These are phyloP conservation scores for Carex myosuroides DNA, from an alignment of 176 grass and related monocot genomes.

Conservation along the genomic window DNA sequence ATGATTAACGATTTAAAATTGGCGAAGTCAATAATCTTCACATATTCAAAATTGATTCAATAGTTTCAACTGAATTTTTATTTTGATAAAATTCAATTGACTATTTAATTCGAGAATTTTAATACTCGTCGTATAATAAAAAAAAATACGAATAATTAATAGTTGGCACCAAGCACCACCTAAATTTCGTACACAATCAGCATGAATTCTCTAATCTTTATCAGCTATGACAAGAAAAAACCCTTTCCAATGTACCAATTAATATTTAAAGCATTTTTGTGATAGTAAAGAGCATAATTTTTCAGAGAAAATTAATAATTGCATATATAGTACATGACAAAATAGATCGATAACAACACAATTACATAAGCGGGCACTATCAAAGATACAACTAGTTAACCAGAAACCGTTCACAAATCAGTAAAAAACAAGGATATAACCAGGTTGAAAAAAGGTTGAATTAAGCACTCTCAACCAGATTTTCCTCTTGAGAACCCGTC, in stretches of 20 bases:
- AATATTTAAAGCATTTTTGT: neutral
- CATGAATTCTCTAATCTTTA: neutral
- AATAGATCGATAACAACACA: neutral
- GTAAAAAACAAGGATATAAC: neutral
- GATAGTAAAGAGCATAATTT: neutral
- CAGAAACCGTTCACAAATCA: neutral
- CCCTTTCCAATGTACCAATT: neutral
- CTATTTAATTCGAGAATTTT: neutral
- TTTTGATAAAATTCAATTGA: neutral
- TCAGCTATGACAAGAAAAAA: neutral
- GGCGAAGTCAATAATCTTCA: too few species aligned
- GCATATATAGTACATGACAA: neutral
- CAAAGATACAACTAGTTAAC: neutral
- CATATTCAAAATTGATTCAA: too few species aligned
- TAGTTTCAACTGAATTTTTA: too few species aligned
- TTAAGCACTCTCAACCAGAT: constrained; percentile 19
- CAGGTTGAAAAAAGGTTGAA: neutral
- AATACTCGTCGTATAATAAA: neutral
- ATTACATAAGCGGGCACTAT: neutral
- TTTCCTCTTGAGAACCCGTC: constrained; percentile 8
- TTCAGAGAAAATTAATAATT: neutral
- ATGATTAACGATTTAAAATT: too few species aligned
- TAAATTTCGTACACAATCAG: neutral
- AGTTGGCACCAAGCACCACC: too few species aligned
- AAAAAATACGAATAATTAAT: too few species aligned